Percentiles rank a stretch among this genome's conserved stretches.
These are phyloP conservation scores for Meyerozyma guilliermondii DNA, from an alignment of 1,139 yeast genomes.

Conservation along the genomic window DNA sequence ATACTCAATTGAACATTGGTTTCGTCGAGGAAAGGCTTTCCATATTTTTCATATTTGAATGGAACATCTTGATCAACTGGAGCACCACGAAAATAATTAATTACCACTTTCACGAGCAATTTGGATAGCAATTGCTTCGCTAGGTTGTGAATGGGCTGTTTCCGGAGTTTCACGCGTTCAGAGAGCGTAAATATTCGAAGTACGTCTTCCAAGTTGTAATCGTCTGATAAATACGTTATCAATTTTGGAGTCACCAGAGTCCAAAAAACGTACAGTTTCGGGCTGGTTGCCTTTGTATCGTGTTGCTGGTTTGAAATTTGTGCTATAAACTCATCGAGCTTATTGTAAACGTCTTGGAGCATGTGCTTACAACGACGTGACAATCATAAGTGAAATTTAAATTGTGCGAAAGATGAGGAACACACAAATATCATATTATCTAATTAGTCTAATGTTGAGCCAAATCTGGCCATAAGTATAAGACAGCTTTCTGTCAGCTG, in stretches of 20 bases:
- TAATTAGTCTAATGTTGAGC: neutral
- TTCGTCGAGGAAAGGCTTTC: slow-evolving; percentile 28
- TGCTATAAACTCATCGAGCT: neutral
- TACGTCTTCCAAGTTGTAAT: slow-evolving; percentile 26
- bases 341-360: neutral
- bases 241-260: slow-evolving; percentile 13
- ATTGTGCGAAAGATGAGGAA: neutral
- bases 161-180: neutral
- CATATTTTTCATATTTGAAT: slow-evolving; percentile 25
- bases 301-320: neutral
- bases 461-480: no score
- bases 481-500: no score
- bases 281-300: neutral
- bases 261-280: slow-evolving; percentile 13
- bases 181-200: neutral
- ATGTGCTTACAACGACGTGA: no score
- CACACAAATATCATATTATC: neutral
- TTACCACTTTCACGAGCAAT: slow-evolving; percentile 21
- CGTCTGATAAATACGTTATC: slow-evolving; percentile 21
- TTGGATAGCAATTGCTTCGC: slow-evolving; percentile 17
- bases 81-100: slow-evolving; percentile 17
- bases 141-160: slow-evolving; percentile 6
- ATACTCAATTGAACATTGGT: slow-evolving; percentile 37
- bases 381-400: neutral
- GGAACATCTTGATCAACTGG: slow-evolving; percentile 9